A percentile compares a stretch with the other conserved stretches of the same genome.
phyloP scores from a whole-genome alignment of 2,329 filamentous ascomycete species.

The Herpotrichia juniperi region DNA sequence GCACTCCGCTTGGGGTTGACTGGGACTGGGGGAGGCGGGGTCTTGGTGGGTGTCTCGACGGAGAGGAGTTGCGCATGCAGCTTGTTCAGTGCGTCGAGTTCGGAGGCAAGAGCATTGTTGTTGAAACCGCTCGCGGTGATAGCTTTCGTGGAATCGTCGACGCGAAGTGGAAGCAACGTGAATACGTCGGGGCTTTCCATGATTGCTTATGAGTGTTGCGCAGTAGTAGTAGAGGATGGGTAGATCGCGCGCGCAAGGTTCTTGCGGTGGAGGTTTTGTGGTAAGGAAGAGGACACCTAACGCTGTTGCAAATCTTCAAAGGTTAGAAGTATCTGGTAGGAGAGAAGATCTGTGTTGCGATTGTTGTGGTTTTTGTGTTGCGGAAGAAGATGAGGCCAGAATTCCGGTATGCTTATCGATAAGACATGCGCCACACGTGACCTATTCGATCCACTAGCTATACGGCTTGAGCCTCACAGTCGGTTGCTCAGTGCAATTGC shows the following conservation, averaged over 20 bases:
- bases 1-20: constrained; percentile 92
- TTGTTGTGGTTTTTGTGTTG: not conserved
- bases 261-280: too few relatives aligned
- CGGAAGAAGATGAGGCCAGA: not conserved
- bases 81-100: constrained; percentile 74
- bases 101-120: constrained; percentile 43
- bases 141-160: constrained; percentile 81
- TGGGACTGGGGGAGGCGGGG: constrained; percentile 85
- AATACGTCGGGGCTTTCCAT: constrained; percentile 66
- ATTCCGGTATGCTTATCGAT: not conserved
- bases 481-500: too few relatives aligned
- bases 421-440: not conserved
- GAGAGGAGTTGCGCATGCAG: constrained; percentile 77
- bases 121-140: constrained; percentile 59
- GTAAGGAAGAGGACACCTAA: too few relatives aligned
- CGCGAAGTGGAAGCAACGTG: constrained; percentile 78
- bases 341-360: too few relatives aligned
- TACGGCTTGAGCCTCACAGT: too few relatives aligned
- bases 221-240: too few relatives aligned
- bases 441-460: not conserved
- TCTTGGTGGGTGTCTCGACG: constrained; percentile 65
- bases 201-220: not conserved
- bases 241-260: too few relatives aligned
- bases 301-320: too few relatives aligned
- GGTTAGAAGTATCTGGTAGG: too few relatives aligned